Base-by-base conservation (phyloP, 202 grass and related monocot genomes). In the Setaria italica region DNA sequence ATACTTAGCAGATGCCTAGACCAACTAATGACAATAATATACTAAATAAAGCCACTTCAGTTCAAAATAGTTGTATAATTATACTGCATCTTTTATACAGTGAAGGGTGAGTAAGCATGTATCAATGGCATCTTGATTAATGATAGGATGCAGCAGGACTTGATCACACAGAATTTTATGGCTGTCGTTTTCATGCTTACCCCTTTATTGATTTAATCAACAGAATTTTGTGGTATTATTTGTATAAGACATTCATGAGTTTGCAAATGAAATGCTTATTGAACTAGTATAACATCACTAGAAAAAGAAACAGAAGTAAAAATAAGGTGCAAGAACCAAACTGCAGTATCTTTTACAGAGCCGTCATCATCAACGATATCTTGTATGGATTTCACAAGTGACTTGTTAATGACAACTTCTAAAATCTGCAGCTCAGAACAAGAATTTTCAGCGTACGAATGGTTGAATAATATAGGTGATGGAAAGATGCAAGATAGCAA, bases 271-370 rank as follows among this genome's bases (percentile, higher is more conserved):
- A 74, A 75, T 80, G 43, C 5, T 89, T 46, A 39, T 56, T 47
- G 62, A 30, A 69, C 8, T 41, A 78, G 66, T 59, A 72, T 62
- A 51, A 78, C 50, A 73, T 88, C 53, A 70, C 59, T 46, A 25
- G 13, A 81, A 46, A 41, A 41, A 46, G 20, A 80, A 70, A 80
- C 34, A 81, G 35, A 72, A 84, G 7, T 70, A 74, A 25, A 69
- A 78, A 74, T 7, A 57, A 34, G 74, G 17, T 76, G 35, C 51
- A 73, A 68, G 67, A 42, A 88, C 64, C 88, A 86, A 87, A 95
- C 93, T 73, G 93, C 88, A 79, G 79, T 92, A 58, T 95, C 90
- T 92, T 95, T 95, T 46, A 95, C 86, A 60, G 90, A 95, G 49
- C 93, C 93, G 57, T 95, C 90, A 68, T 92, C 93, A 57, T 95